Evolutionary conservation across 257 asterid genomes (phyloP).

Genomic region (Phtheirospermum japonicum): DNA sequence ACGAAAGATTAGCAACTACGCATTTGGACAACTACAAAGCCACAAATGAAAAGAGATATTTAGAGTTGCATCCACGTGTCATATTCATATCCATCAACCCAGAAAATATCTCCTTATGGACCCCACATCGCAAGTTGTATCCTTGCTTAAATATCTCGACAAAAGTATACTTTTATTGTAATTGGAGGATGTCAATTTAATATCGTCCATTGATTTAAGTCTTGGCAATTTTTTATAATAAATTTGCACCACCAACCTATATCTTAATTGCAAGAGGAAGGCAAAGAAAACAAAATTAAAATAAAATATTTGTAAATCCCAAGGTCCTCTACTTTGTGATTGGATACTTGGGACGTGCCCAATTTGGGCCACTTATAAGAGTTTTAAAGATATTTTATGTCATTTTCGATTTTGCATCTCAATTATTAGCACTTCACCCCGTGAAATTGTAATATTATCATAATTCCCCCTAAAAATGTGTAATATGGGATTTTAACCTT

Average conservation of each 20-base stretch:
- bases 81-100: slow-evolving; percentile 36
- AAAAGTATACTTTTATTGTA: slow-evolving; percentile 18
- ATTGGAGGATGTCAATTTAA: slow-evolving; percentile 26
- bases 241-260: slow-evolving; percentile 32
- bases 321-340: slow-evolving; percentile 36
- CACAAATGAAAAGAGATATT: slow-evolving; percentile 47
- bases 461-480: background rate
- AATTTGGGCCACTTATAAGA: slow-evolving; percentile 52
- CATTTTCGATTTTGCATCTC: slow-evolving; percentile 23
- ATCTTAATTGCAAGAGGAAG: background rate
- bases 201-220: slow-evolving; percentile 27
- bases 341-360: slow-evolving; percentile 57
- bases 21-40: slow-evolving; percentile 45
- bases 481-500: background rate
- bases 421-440: too few relatives aligned
- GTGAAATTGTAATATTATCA: slow-evolving; percentile 7
- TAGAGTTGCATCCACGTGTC: slow-evolving; percentile 55
- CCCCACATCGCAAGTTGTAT: slow-evolving; percentile 30
- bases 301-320: slow-evolving; percentile 21
- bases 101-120: slow-evolving; percentile 67
- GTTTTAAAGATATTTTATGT: slow-evolving; percentile 49
- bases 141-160: slow-evolving; percentile 27
- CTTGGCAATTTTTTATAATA: slow-evolving; percentile 11
- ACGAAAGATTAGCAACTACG: slow-evolving; percentile 7
- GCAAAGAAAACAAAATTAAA: background rate